phyloP scores from a whole-genome alignment of 2,329 filamentous ascomycete species.

The Rutstroemia sp. region DNA sequence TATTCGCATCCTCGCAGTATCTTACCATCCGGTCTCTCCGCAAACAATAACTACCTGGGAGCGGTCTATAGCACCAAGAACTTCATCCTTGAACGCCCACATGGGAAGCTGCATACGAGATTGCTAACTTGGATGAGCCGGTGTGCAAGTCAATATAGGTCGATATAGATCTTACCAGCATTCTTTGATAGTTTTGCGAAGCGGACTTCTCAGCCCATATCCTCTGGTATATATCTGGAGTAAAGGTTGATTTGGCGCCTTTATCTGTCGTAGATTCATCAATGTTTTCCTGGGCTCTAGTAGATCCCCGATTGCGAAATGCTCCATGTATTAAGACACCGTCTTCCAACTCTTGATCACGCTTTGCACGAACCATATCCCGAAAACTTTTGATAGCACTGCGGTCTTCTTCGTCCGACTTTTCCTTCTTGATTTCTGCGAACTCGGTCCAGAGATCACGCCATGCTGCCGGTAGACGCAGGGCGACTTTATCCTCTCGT shows the following conservation, averaged over 20 bases:
- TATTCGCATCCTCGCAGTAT: neutral
- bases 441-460: slow-evolving; percentile 82
- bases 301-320: slow-evolving; percentile 55
- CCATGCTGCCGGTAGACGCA: slow-evolving; percentile 74
- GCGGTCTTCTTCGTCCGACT: slow-evolving; percentile 65
- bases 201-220: slow-evolving; percentile 53
- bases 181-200: slow-evolving; percentile 61
- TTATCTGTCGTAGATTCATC: slow-evolving; percentile 38
- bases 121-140: slow-evolving; percentile 32
- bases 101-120: slow-evolving; percentile 80
- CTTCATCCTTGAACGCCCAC: slow-evolving; percentile 73
- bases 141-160: neutral
- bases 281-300: slow-evolving; percentile 39
- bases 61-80: slow-evolving; percentile 67
- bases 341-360: slow-evolving; percentile 63
- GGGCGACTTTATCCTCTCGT: slow-evolving; percentile 79
- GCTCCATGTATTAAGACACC: slow-evolving; percentile 71
- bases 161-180: slow-evolving; percentile 51
- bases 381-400: slow-evolving; percentile 60
- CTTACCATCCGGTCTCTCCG: slow-evolving; percentile 83
- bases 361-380: slow-evolving; percentile 58
- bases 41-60: slow-evolving; percentile 89
- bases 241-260: slow-evolving; percentile 21
- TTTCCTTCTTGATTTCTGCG: slow-evolving; percentile 59
- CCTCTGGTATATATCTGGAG: slow-evolving; percentile 39